phyloP scores from a whole-genome alignment of 257 asterid genomes.

The Solanum bulbocastanum region DNA sequence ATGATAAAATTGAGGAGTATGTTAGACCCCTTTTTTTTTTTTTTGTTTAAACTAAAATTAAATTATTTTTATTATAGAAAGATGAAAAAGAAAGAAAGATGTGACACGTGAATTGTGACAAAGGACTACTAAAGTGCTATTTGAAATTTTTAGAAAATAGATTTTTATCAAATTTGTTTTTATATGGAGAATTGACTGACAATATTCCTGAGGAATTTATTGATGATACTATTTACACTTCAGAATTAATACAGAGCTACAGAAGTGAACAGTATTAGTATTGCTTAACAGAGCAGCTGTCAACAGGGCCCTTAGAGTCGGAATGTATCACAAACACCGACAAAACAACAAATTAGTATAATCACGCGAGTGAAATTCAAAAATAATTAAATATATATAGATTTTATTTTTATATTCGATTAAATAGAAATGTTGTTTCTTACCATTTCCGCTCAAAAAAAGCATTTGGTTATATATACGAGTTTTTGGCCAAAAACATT shows the following conservation, averaged over 20 bases:
- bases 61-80: too few species aligned
- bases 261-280: background rate
- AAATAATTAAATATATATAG: too few species aligned
- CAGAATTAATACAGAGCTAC: background rate
- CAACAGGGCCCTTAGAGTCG: background rate
- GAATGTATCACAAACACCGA: background rate
- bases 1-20: too few species aligned
- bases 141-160: background rate
- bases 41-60: too few species aligned
- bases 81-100: background rate
- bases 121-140: background rate
- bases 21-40: too few species aligned
- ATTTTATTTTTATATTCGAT: too few species aligned
- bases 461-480: too few species aligned
- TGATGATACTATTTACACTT: background rate
- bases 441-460: too few species aligned
- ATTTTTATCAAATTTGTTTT: background rate
- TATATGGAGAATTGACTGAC: background rate
- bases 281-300: background rate
- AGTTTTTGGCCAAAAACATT: too few species aligned
- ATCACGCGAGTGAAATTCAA: background rate
- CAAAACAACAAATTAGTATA: background rate
- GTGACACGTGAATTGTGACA: background rate
- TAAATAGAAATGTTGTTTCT: too few species aligned
- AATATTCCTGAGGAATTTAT: background rate